Conservation (phyloP, 306 rosid species). For the Begonia loranthoides region DNA sequence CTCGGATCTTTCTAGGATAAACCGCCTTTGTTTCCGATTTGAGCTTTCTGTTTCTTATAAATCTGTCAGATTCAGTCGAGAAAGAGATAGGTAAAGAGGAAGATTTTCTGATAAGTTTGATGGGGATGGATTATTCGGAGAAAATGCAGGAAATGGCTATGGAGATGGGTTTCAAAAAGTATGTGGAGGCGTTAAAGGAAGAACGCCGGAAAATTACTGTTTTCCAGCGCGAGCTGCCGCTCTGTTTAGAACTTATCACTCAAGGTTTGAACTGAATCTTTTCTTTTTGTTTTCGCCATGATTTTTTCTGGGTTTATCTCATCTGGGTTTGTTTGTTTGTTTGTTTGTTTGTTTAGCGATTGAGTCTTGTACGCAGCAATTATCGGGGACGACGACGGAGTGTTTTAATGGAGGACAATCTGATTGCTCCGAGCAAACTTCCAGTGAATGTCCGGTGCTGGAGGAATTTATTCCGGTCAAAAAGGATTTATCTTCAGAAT, state of each 20-base stretch:
- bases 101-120: slow-evolving; percentile 8
- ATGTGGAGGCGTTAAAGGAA: slow-evolving; percentile 45
- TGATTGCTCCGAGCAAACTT: slow-evolving; percentile 71
- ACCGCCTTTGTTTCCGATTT: slow-evolving; percentile 1
- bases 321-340: not conserved
- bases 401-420: slow-evolving; percentile 51
- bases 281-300: not conserved
- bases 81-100: too few relatives aligned
- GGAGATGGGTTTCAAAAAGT: slow-evolving; percentile 36
- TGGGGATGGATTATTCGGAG: slow-evolving; percentile 17
- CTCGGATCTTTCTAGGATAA: slow-evolving; percentile 30
- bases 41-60: slow-evolving; percentile 14
- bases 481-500: slow-evolving; percentile 28
- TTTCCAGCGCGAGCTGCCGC: slow-evolving; percentile 68
- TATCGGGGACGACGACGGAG: slow-evolving; percentile 48
- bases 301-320: not conserved
- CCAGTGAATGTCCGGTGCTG: slow-evolving; percentile 41
- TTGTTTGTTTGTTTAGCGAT: slow-evolving; percentile 32
- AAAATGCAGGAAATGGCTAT: slow-evolving; percentile 34
- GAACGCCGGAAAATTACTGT: slow-evolving; percentile 61
- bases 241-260: slow-evolving; percentile 59
- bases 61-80: slow-evolving; percentile 1
- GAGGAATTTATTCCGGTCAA: slow-evolving; percentile 79
- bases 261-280: slow-evolving; percentile 36
- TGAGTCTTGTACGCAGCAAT: slow-evolving; percentile 47